Base-by-base conservation (phyloP, 257 asterid genomes). In the Anisodus acutangulus region DNA sequence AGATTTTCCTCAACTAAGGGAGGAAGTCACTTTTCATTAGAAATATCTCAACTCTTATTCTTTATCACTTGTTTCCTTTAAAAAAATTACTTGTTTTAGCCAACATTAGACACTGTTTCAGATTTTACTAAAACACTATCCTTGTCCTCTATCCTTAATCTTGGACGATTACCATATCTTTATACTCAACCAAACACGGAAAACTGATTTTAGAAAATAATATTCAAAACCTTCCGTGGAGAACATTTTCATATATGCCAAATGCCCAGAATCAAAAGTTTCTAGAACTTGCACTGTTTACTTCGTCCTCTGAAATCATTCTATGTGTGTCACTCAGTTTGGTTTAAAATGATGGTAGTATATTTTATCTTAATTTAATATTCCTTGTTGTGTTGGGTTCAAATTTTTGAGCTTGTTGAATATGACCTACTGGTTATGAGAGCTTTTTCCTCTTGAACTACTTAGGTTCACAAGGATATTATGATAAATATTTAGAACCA, bases 21-120 rank as follows among this genome's bases (percentile, higher is more conserved):
- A 43, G 17, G 58, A 45, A 71, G 39, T 71, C 2, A 0, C 17
- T 71, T 45, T 71, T n/a, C 80, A 45, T 71, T 71, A 71, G 8
- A 53, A 53, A 3, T 26, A 26, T 78, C 82, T 8, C 7, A 78
- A 78, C 64, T 78, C 26, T 22, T 26, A 3, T 41, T 12, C 55
- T 43, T 74, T 74, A 12, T 51, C 81, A 76, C 81, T 7, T 76
- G 15, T 2, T 53, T 78, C 59, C 31, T 69, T 68, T 68, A 6
- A 68, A 69, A 69, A 16, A 1, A 8, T 76, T 60, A 51, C 81
- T 13, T 53, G 49, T 53, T 78, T 78, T 11, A 31, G 26, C 47
- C 22, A 8, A 53, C 47, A 12, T 26, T 76, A 26, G 22, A 13
- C 1, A 13, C 49, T 78, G 49, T 13, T 53, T 53, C 64, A 26